Evolutionary conservation across 2,329 filamentous ascomycete genomes (phyloP).

Genomic region (Pseudomassariella vexata): DNA sequence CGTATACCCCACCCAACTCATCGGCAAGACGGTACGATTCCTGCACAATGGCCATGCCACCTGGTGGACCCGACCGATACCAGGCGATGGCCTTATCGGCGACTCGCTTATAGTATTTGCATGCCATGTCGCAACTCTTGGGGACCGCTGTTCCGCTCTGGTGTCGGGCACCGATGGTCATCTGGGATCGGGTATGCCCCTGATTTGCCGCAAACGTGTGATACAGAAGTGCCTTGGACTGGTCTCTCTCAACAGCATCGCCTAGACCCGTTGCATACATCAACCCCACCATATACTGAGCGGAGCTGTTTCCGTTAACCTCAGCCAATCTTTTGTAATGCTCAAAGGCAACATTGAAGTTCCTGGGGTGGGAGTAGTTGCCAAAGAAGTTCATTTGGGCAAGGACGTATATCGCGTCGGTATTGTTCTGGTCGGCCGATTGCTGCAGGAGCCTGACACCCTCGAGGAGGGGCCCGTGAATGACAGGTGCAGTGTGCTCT

Average conservation of each 20-base stretch:
- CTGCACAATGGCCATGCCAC: slow-evolving; percentile 69
- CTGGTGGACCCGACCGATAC: slow-evolving; percentile 84
- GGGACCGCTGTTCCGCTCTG: slow-evolving; percentile 79
- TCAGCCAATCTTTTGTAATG: slow-evolving; percentile 75
- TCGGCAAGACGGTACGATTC: slow-evolving; percentile 86
- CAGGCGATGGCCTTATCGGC: slow-evolving; percentile 89
- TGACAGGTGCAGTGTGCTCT: slow-evolving; percentile 26
- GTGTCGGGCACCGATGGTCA: slow-evolving; percentile 87
- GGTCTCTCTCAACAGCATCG: slow-evolving; percentile 72
- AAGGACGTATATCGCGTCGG: slow-evolving; percentile 83
- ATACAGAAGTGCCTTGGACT: slow-evolving; percentile 87
- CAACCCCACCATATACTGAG: slow-evolving; percentile 91
- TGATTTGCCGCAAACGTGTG: slow-evolving; percentile 87
- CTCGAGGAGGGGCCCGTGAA: slow-evolving; percentile 39
- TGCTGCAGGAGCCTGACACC: slow-evolving; percentile 48
- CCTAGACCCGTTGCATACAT: slow-evolving; percentile 94
- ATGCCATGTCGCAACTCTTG: slow-evolving; percentile 78
- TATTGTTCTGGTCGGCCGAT: slow-evolving; percentile 51
- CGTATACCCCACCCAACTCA: slow-evolving; percentile 86
- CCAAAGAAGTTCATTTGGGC: slow-evolving; percentile 97
- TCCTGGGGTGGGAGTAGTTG: slow-evolving; percentile 80
- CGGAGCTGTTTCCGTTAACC: slow-evolving; percentile 78
- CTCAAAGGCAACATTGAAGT: slow-evolving; percentile 73
- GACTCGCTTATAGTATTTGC: slow-evolving; percentile 85
- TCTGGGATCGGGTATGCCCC: slow-evolving; percentile 80